Evolutionary conservation across 768 basidiomycete species (phyloP), one percentile per base, ranked within the genome.

Genomic region (Pisolithus microcarpus): DNA sequence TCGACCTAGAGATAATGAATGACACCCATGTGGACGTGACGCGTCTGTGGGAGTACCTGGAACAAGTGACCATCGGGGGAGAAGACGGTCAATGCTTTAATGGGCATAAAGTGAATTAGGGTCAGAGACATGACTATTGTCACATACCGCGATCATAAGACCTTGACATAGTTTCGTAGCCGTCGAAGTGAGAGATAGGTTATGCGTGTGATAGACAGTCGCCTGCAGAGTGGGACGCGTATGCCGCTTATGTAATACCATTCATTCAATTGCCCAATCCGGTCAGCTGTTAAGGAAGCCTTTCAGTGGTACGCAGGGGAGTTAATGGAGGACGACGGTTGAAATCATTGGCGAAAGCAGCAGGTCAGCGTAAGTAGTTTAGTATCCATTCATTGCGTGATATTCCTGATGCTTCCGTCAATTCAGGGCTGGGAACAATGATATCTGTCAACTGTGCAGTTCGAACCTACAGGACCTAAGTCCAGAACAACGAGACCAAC

Each of bases 51-150:
- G 39, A 71, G 54, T 57, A 91, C 93, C 80, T 97, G 93, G 78
- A 97, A 96, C 60, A 99, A 76, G 75, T 99, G 96, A 16, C 96
- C 96, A 75, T 98, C 96, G 52, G 95, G 95, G 39, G 93, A 96
- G 78, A 96, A 95, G 65, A 95, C 92, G 56, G 95, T 98, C 56
- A 98, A 84, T 43, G 94, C 94, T 96, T 50, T 24, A 47, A 21
- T 34, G 24, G 30, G 11, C 15, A 47, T 26, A 36, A n/a, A 19
- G 53, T 56, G 47, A 61, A 56, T 37, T 24, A 1, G 7, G 13
- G 16, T 4, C 10, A 40, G 5, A 7, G 10, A 4, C 0, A 38
- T 6, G 3, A 6, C 26, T n/a, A n/a, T 4, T n/a, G n/a, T 5
- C 46, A 26, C 75, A 43, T 64, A 92, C 92, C 93, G 82, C 93